Evolutionary conservation across 2,329 filamentous ascomycete species (phyloP).

Genomic region (Cordyceps cateniannulata): DNA sequence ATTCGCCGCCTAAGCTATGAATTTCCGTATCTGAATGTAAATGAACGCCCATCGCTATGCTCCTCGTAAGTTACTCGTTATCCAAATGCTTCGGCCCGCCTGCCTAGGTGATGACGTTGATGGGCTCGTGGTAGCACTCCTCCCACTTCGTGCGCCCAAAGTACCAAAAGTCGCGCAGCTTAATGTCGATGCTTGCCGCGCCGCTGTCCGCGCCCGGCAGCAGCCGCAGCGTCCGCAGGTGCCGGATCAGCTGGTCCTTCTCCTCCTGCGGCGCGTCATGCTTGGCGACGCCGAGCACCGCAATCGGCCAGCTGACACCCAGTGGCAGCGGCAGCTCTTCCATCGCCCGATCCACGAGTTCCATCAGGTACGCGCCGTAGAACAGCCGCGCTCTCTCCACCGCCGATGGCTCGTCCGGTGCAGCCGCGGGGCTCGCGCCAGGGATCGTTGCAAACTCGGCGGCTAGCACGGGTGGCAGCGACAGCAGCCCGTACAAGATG

Average conservation of each 20-base stretch:
- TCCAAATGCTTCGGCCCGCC: background rate
- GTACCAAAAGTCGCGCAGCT: slow-evolving; percentile 9
- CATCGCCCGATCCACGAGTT: background rate
- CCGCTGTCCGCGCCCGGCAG: slow-evolving; percentile 5
- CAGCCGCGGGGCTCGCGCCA: background rate
- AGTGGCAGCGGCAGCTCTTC: background rate
- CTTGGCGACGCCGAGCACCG: slow-evolving; percentile 1
- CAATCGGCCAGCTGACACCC: slow-evolving; percentile 7
- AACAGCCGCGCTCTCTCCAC: background rate
- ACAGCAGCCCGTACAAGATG: background rate
- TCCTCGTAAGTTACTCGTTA: background rate
- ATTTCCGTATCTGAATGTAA: background rate
- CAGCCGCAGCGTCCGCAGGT: background rate
- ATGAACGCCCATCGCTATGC: background rate
- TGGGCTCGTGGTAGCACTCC: slow-evolving; percentile 5
- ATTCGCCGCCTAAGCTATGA: too few relatives aligned
- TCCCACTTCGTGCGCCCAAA: slow-evolving; percentile 7
- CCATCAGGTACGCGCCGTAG: background rate
- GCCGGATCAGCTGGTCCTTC: background rate
- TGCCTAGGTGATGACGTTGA: slow-evolving; percentile 3
- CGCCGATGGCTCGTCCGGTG: background rate
- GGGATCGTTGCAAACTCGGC: background rate
- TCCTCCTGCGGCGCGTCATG: slow-evolving; percentile 1
- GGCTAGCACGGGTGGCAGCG: slow-evolving; percentile 1
- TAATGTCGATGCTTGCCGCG: background rate